Evolutionary conservation across 1,139 yeast genomes (phyloP), one percentile per base, ranked within the genome.

Genomic region (Candida neerlandica): DNA sequence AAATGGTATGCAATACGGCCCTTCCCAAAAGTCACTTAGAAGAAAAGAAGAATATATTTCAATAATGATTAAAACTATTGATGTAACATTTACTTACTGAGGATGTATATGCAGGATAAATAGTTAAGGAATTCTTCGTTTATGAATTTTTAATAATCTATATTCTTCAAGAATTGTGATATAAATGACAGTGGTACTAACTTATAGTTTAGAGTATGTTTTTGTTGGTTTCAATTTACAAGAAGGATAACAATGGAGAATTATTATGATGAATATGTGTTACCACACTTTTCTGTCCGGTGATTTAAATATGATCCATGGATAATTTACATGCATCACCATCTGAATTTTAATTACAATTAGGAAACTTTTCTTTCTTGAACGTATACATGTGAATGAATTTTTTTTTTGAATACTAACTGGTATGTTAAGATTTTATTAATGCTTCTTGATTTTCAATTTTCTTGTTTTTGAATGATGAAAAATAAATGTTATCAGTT

Each of bases 271-370:
- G 59, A 55, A 50, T 48, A 9, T 19, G 49, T 56, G 58, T 69
- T 66, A 60, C 61, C 77, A 70, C 76, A 70, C 66, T 71, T 66
- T 53, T 63, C 65, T 62, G 67, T 73, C 74, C 82, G 84, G 89
- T 80, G 89, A 84, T 69, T 74, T 11, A 33, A 34, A 45, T 86
- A 79, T 77, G 82, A 77, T 67, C 82, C 80, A 71, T 70, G 83
- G 82, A 77, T 78, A 78, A 73, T 68, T 44, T 54, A 82, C 94
- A 86, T 86, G 95, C 95, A 86, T 86, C 94, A 86, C 95, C 95
- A 86, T 85, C 94, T 86, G 94, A 86, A 52, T 53, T 38, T 37
- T 15, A 30, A 11, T 23, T 27, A 29, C 16, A 41, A 15, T 14
- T 11, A 18, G 14, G 23, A 12, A 14, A 14, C 38, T 14, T 45